Evolutionary conservation across 139 green algal species (phyloP).

Genomic region (Chlorella sp.): DNA sequence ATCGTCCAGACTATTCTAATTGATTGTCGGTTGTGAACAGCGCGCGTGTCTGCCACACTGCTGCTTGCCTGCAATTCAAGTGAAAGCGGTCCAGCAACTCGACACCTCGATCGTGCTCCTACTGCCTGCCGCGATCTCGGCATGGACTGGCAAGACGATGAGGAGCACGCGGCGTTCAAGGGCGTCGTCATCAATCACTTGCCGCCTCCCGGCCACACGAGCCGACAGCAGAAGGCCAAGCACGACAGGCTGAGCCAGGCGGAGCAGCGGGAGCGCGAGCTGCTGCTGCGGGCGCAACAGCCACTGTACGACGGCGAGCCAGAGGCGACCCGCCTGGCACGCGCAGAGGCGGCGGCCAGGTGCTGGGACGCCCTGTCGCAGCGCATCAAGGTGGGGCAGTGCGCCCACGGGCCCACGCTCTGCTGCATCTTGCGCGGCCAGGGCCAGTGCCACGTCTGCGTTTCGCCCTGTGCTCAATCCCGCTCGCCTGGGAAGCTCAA

Average conservation of each 20-base stretch:
- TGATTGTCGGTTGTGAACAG: no score
- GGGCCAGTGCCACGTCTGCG: neutral
- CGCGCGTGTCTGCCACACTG: no score
- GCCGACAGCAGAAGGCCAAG: neutral
- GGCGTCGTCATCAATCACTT: neutral
- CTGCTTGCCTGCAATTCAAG: no score
- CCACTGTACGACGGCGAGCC: slow-evolving; percentile 1
- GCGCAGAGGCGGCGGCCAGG: neutral
- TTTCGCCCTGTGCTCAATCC: no score
- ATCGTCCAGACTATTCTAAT: no score
- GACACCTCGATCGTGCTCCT: no score
- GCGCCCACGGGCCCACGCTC: neutral
- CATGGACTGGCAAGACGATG: slow-evolving; percentile 22
- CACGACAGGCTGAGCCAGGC: neutral
- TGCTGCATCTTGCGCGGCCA: neutral
- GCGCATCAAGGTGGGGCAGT: slow-evolving; percentile 19
- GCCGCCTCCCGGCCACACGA: neutral
- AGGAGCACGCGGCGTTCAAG: neutral
- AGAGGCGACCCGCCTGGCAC: slow-evolving; percentile 4
- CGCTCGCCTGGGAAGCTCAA: neutral
- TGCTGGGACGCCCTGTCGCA: slow-evolving; percentile 19
- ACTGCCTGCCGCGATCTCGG: neutral
- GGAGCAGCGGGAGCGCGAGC: neutral
- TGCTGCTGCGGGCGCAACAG: slow-evolving; percentile 21
- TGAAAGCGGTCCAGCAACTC: no score